These are phyloP conservation scores for Eimeria acervulina DNA, from an alignment of 169 alveolate species.

Conservation along the genomic window DNA sequence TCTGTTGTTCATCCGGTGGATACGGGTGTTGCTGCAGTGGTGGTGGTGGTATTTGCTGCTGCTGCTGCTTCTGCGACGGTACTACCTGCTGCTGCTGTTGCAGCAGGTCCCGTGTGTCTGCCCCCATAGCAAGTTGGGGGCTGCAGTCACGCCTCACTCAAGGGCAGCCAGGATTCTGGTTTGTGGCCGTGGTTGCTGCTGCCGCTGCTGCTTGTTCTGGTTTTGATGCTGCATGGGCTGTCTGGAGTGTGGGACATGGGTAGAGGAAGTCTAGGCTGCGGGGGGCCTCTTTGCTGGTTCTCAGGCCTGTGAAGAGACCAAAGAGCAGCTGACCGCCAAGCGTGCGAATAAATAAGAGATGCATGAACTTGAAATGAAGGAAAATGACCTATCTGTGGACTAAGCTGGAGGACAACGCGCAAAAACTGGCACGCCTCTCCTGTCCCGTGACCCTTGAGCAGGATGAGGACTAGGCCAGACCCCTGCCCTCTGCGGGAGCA, in stretches of 20 bases:
- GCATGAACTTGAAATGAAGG: constrained; percentile 19
- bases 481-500: constrained; percentile 60
- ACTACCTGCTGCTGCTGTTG: constrained; percentile 44
- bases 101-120: constrained; percentile 61
- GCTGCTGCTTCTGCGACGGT: constrained; percentile 50
- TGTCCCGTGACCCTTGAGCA: constrained; percentile 13
- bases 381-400: neutral
- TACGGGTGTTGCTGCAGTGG: neutral
- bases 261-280: constrained; percentile 5
- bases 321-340: constrained; percentile 19
- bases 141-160: constrained; percentile 11
- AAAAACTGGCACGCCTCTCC: constrained; percentile 14
- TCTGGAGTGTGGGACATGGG: constrained; percentile 24
- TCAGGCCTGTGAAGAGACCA: constrained; percentile 46
- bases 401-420: neutral
- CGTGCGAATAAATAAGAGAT: neutral
- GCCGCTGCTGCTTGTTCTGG: neutral
- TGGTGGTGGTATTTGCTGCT: neutral
- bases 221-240: constrained; percentile 66
- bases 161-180: constrained; percentile 17
- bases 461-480: neutral
- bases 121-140: constrained; percentile 55
- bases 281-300: constrained; percentile 41
- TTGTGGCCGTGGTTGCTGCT: constrained; percentile 39
- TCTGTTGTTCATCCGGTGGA: constrained; percentile 17